Percentiles rank a stretch among this genome's conserved stretches.
phyloP scores from a whole-genome alignment of 208 protist species.

The Angomonas desouzai region DNA sequence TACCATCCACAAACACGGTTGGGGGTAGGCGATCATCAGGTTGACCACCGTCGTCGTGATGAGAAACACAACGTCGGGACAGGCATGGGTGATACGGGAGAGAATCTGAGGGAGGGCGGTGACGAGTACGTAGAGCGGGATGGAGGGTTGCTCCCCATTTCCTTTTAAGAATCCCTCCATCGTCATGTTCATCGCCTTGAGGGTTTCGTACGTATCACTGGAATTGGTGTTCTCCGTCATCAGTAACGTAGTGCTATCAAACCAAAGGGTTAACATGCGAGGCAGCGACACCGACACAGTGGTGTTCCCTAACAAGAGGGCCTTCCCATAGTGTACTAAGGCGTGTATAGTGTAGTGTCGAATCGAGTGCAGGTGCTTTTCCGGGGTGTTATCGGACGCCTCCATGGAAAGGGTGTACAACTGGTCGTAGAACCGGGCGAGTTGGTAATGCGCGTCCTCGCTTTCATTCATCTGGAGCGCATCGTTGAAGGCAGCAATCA shows the following conservation, averaged over 20 bases:
- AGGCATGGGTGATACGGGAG: conserved; percentile 82
- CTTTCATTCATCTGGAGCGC: conserved; percentile 62
- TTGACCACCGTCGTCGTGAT: conserved; percentile 56
- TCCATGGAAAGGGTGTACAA: conserved; percentile 2
- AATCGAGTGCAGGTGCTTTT: conserved; percentile 28
- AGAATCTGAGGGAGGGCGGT: conserved; percentile 85
- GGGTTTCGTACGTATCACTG: conserved; percentile 10
- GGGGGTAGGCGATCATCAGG: conserved; percentile 70
- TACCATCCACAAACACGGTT: conserved; percentile 88
- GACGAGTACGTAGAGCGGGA: conserved; percentile 56
- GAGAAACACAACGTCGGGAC: conserved; percentile 39
- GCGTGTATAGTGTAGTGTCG: conserved; percentile 18
- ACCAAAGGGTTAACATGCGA: conserved; percentile 94
- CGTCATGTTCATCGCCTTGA: conserved; percentile 25
- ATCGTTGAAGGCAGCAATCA: conserved; percentile 75
- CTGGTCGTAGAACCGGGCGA: conserved; percentile 93
- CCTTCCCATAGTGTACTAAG: conserved; percentile 79
- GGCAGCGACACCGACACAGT: conserved; percentile 92
- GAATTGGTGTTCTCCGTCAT: conserved; percentile 4
- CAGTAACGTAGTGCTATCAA: conserved; percentile 70
- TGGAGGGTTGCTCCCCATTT: conserved; percentile 20
- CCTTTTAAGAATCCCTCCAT: conserved; percentile 23
- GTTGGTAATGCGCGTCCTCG: conserved; percentile 88
- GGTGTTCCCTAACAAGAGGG: conserved; percentile 73
- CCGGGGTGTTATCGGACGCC: conserved; percentile 14